phyloP scores from a whole-genome alignment of 2,329 filamentous ascomycete genomes.

The Venturia nashicola region DNA sequence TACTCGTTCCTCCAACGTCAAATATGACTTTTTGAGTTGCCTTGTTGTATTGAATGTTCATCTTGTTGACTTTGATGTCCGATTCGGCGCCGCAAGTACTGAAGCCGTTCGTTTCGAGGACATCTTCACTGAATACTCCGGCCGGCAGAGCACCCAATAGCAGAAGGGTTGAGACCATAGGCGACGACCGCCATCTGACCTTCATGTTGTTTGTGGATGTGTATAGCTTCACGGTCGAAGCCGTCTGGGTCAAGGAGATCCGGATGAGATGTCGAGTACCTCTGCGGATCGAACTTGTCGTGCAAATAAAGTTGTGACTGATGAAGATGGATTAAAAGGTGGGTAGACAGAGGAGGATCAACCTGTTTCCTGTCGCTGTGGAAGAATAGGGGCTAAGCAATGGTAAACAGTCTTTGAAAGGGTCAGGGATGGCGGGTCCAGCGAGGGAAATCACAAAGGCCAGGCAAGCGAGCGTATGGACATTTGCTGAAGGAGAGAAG shows the following conservation, averaged over 20 bases:
- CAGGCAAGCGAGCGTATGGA: neutral
- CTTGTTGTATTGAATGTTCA: slow-evolving; percentile 71
- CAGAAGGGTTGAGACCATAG: slow-evolving; percentile 12
- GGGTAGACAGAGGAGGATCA: slow-evolving; percentile 22
- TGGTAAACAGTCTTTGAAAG: neutral
- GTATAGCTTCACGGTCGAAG: neutral
- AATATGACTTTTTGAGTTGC: slow-evolving; percentile 62
- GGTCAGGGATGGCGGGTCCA: neutral
- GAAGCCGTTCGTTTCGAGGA: slow-evolving; percentile 74
- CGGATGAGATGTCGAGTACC: neutral
- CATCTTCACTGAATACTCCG: slow-evolving; percentile 33
- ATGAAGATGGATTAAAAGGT: slow-evolving; percentile 18
- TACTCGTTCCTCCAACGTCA: slow-evolving; percentile 68
- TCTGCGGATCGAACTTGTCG: slow-evolving; percentile 3
- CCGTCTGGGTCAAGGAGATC: slow-evolving; percentile 3
- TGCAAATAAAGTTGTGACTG: slow-evolving; percentile 8
- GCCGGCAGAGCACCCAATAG: slow-evolving; percentile 22
- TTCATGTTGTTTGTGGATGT: slow-evolving; percentile 5
- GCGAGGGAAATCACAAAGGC: neutral
- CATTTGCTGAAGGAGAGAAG: neutral
- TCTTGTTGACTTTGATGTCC: slow-evolving; percentile 56
- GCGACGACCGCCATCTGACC: slow-evolving; percentile 3
- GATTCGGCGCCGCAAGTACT: slow-evolving; percentile 52
- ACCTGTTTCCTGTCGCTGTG: slow-evolving; percentile 21
- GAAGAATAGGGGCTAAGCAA: neutral